These are phyloP conservation scores for Penicillium paneum DNA, from an alignment of 2,329 filamentous ascomycete species.

Conservation along the genomic window DNA sequence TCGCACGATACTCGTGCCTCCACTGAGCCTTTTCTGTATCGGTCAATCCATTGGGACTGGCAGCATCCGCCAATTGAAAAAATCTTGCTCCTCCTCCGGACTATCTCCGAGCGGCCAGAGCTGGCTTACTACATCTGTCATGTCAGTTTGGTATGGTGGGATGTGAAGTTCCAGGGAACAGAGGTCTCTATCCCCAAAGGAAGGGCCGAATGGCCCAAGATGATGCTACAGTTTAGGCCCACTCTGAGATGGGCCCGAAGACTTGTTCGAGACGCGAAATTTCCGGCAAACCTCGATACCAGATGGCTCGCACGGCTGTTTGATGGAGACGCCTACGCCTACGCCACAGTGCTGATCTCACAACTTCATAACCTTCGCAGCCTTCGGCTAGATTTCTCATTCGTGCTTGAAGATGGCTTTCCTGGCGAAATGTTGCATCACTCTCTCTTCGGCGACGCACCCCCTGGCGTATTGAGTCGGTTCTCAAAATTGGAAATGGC, in stretches of 20 bases:
- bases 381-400: constrained; percentile 1
- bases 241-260: not conserved
- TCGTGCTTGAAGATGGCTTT: not conserved
- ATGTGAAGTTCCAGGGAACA: not conserved
- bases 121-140: not conserved
- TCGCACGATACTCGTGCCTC: not conserved
- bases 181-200: not conserved
- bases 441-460: not conserved
- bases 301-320: not conserved
- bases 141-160: constrained; percentile 2
- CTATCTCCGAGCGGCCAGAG: not conserved
- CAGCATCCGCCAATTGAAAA: not conserved
- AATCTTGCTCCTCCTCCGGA: not conserved
- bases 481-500: constrained; percentile 1
- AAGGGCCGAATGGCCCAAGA: not conserved
- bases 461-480: not conserved
- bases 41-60: not conserved
- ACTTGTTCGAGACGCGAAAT: not conserved
- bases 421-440: not conserved
- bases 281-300: not conserved
- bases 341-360: not conserved
- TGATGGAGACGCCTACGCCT: not conserved
- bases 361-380: constrained; percentile 2
- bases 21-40: not conserved
- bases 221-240: not conserved